phyloP scores from a whole-genome alignment of 2,329 filamentous ascomycete species.

The Neofusicoccum laricinum region DNA sequence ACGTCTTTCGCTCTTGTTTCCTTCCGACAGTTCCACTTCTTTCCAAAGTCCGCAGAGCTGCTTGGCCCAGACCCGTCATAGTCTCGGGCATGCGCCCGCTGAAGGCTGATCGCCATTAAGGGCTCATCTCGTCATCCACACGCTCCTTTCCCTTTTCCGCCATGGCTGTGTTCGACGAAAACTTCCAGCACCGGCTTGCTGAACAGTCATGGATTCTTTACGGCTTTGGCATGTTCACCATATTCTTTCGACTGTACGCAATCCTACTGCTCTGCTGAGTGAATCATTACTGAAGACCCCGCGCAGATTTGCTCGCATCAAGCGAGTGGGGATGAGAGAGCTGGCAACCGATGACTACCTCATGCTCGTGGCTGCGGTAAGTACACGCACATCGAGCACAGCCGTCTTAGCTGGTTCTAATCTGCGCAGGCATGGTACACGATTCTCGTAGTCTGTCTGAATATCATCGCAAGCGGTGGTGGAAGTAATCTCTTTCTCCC shows the following conservation, averaged over 20 bases:
- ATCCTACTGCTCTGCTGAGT: too few species aligned
- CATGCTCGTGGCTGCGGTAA: slow-evolving; percentile 22
- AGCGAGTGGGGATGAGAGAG: slow-evolving; percentile 22
- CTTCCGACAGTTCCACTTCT: not conserved
- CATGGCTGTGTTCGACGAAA: slow-evolving; percentile 3
- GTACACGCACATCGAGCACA: not conserved
- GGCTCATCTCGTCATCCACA: not conserved
- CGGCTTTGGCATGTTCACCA: slow-evolving; percentile 28
- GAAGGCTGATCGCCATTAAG: slow-evolving; percentile 3
- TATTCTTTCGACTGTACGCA: slow-evolving; percentile 26
- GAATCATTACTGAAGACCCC: not conserved
- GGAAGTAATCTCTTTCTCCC: slow-evolving; percentile 44
- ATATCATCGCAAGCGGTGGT: slow-evolving; percentile 40
- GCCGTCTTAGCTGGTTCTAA: not conserved
- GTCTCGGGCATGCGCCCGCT: not conserved
- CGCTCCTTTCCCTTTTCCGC: not conserved
- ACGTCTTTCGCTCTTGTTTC: not conserved
- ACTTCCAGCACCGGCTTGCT: not conserved
- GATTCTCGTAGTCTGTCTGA: slow-evolving; percentile 40
- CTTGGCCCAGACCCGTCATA: not conserved
- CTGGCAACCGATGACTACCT: slow-evolving; percentile 27
- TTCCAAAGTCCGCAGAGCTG: not conserved
- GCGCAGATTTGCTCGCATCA: slow-evolving; percentile 23
- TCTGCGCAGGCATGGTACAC: slow-evolving; percentile 32
- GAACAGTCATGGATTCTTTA: slow-evolving; percentile 30